Conservation (phyloP, 177 flowering plant species). For the Tripterygium wilfordii region DNA sequence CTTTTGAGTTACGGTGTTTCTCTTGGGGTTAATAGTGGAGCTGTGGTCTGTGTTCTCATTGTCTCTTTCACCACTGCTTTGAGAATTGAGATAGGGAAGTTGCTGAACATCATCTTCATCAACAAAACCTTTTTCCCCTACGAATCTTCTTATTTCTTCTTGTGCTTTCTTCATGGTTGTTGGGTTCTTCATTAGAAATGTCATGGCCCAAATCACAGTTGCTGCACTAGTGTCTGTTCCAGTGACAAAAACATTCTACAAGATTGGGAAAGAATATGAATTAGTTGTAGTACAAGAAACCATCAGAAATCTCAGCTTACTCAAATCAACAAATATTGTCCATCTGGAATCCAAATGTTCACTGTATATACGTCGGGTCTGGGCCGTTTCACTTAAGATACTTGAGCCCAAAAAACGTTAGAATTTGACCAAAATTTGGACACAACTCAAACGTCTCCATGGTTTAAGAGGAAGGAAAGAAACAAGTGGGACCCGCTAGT, state of each 20-base stretch:
- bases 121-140: conserved; percentile 9
- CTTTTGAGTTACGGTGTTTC: conserved; percentile 10
- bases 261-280: too few species aligned
- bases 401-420: too few species aligned
- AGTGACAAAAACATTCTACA: conserved; percentile 23
- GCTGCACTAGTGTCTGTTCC: conserved; percentile 30
- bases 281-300: too few species aligned
- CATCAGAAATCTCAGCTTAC: too few species aligned
- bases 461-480: too few species aligned
- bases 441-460: too few species aligned
- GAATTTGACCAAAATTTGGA: too few species aligned
- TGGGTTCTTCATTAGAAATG: conserved; percentile 17
- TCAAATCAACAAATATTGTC: too few species aligned
- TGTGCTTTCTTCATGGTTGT: conserved; percentile 12
- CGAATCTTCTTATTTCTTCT: conserved; percentile 13
- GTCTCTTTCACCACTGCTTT: conserved; percentile 26
- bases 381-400: too few species aligned
- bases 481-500: too few species aligned
- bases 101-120: conserved; percentile 19
- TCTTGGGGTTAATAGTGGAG: conserved; percentile 22
- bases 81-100: conserved; percentile 14
- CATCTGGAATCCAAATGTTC: too few species aligned
- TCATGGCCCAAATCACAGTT: conserved; percentile 25
- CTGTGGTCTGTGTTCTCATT: conserved; percentile 22
- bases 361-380: too few species aligned